Percentiles rank a stretch among this genome's conserved stretches.
Evolutionary conservation across 2,329 filamentous ascomycete species (phyloP).

Genomic region (Sporothrix protearum): DNA sequence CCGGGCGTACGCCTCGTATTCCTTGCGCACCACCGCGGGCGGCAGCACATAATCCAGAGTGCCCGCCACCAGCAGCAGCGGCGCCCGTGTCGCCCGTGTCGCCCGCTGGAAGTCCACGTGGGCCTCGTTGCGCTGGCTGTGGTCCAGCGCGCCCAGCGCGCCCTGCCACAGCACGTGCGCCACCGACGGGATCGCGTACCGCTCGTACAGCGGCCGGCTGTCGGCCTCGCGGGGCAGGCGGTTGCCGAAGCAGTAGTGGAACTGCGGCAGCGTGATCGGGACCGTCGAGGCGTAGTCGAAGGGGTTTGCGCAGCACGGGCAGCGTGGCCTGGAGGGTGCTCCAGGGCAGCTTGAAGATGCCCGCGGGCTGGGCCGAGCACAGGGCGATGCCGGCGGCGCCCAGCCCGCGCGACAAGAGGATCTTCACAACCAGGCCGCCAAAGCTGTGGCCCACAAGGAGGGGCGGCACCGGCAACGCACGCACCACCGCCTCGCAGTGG

Average conservation of each 20-base stretch:
- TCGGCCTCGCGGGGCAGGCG: background rate
- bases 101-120: background rate
- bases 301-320: background rate
- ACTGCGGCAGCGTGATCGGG: background rate
- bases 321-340: background rate
- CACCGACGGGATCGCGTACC: background rate
- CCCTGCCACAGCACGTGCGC: slow-evolving; percentile 2
- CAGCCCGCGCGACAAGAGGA: background rate
- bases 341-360: background rate
- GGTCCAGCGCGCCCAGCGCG: slow-evolving; percentile 1
- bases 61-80: slow-evolving; percentile 4
- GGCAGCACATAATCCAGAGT: background rate
- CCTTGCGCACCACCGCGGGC: background rate
- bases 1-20: background rate
- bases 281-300: slow-evolving; percentile 4
- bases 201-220: background rate
- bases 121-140: background rate
- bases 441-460: background rate
- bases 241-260: slow-evolving; percentile 4
- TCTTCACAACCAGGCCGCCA: background rate
- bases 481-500: background rate
- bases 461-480: background rate
- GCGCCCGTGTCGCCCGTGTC: background rate
- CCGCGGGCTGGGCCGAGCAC: background rate
- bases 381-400: background rate